Percentiles rank a stretch among this genome's conserved stretches.
Conservation (phyloP, 768 basidiomycete genomes). For the Mycena polygramma region DNA sequence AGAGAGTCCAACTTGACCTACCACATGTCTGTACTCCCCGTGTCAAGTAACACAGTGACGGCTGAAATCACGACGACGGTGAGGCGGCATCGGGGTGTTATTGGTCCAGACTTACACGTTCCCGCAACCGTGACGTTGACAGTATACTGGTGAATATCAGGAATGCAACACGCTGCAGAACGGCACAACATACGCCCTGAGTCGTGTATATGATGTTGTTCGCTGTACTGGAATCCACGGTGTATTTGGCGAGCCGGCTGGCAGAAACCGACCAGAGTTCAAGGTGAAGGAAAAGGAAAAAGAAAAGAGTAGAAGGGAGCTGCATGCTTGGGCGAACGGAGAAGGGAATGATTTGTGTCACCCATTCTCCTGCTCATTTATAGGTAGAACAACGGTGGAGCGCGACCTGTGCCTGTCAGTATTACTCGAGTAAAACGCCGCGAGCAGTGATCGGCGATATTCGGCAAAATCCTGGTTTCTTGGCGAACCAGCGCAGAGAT, state of each 20-base stretch:
- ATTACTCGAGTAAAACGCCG: too few relatives aligned
- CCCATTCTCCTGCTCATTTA: too few relatives aligned
- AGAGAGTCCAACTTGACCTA: slow-evolving; percentile 18
- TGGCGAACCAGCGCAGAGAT: too few relatives aligned
- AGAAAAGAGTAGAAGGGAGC: slow-evolving; percentile 29
- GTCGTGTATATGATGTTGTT: slow-evolving; percentile 36
- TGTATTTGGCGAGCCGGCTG: slow-evolving; percentile 29
- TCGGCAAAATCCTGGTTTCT: too few relatives aligned
- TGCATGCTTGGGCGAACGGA: slow-evolving; percentile 3
- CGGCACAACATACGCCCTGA: slow-evolving; percentile 27
- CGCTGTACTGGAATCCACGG: slow-evolving; percentile 18
- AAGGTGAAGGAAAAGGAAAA: slow-evolving; percentile 32
- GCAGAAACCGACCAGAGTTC: slow-evolving; percentile 30
- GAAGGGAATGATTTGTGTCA: slow-evolving; percentile 24
- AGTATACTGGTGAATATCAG: slow-evolving; percentile 24
- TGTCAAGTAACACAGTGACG: slow-evolving; percentile 52
- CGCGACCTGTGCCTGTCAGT: too few relatives aligned
- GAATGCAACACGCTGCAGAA: neutral
- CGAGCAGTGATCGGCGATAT: too few relatives aligned
- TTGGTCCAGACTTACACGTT: slow-evolving; percentile 30
- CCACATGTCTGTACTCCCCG: slow-evolving; percentile 56
- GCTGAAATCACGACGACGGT: too few relatives aligned
- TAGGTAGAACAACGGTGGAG: too few relatives aligned
- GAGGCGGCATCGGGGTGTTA: too few relatives aligned
- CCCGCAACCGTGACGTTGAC: slow-evolving; percentile 34